Conservation (phyloP, 768 basidiomycete genomes). For the Cystobasidium onofrii region DNA sequence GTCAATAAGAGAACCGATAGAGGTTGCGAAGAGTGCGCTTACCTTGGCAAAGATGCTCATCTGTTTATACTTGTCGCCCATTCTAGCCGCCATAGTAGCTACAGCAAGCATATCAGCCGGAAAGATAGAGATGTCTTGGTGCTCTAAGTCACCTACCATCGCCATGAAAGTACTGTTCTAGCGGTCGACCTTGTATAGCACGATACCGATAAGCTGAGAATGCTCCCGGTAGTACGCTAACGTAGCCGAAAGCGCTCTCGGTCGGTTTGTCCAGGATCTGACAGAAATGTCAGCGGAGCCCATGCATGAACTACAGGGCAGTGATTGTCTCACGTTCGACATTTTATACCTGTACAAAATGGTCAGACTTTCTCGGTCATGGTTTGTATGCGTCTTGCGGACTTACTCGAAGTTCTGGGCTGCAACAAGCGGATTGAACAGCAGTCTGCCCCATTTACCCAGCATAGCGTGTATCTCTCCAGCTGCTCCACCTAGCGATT, state of each 20-base stretch:
- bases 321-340: conserved; percentile 56
- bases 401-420: conserved; percentile 63
- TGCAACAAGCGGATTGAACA: conserved; percentile 82
- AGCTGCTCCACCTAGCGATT: conserved; percentile 39
- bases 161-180: conserved; percentile 51
- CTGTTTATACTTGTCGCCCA: conserved; percentile 32
- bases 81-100: conserved; percentile 24
- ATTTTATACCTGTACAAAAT: conserved; percentile 69
- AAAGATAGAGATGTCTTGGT: too few species aligned
- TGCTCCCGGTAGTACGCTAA: conserved; percentile 74
- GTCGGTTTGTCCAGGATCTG: conserved; percentile 82
- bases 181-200: conserved; percentile 77
- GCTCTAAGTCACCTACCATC: conserved; percentile 50
- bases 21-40: too few species aligned
- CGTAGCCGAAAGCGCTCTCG: conserved; percentile 87
- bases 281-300: too few species aligned
- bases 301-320: background rate
- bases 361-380: background rate
- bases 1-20: too few species aligned
- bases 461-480: conserved; percentile 70
- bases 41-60: conserved; percentile 91
- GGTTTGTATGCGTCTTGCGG: background rate
- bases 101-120: background rate
- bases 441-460: conserved; percentile 70
- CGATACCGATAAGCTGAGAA: conserved; percentile 94